Evolutionary conservation across 2,329 filamentous ascomycete species (phyloP).

Genomic region (Mollisiaceae sp.): DNA sequence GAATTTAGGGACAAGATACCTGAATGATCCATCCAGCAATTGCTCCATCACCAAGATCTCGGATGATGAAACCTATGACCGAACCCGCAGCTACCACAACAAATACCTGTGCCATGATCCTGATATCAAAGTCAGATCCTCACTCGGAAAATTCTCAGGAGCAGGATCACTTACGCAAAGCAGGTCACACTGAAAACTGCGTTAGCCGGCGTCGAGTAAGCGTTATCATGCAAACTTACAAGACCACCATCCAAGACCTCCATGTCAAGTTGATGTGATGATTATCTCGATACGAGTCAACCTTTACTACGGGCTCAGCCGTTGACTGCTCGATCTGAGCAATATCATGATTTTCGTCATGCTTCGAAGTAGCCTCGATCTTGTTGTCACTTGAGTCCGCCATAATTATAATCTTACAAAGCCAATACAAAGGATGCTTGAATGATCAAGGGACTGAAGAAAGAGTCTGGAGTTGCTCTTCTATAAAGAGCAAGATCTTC

Average conservation of each 20-base stretch:
- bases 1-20: constrained; percentile 36
- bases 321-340: constrained; percentile 24
- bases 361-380: constrained; percentile 18
- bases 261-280: constrained; percentile 56
- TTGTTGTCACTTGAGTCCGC: background rate
- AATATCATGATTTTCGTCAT: constrained; percentile 18
- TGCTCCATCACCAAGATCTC: constrained; percentile 56
- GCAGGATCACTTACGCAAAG: constrained; percentile 48
- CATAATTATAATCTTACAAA: background rate
- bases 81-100: constrained; percentile 60
- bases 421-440: background rate
- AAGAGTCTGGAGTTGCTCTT: background rate
- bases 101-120: constrained; percentile 59
- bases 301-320: constrained; percentile 22
- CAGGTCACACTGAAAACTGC: constrained; percentile 47
- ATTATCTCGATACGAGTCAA: constrained; percentile 38
- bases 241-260: constrained; percentile 58
- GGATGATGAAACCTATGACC: constrained; percentile 60
- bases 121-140: constrained; percentile 27
- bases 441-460: background rate
- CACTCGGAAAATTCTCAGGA: background rate
- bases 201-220: constrained; percentile 36
- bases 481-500: background rate
- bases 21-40: constrained; percentile 62
- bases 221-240: constrained; percentile 42